Percentiles rank a stretch among this genome's conserved stretches.
These are phyloP conservation scores for Juglanconis oblonga DNA, from an alignment of 2,329 filamentous ascomycete genomes.

Conservation along the genomic window DNA sequence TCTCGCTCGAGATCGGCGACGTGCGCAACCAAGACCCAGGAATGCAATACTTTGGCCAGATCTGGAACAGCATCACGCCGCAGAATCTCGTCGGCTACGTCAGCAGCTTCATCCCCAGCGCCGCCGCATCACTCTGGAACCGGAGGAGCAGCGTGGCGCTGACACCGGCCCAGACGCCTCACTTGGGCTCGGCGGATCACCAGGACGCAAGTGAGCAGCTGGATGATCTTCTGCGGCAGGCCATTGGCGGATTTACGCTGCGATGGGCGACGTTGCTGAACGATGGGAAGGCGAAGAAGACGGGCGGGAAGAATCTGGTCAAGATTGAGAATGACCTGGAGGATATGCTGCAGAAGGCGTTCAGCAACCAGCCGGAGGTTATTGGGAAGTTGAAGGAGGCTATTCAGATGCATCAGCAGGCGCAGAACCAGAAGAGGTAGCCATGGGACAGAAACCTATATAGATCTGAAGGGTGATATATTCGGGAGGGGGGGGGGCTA, in stretches of 20 bases:
- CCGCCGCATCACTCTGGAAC: slow-evolving; percentile 48
- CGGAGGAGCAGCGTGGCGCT: slow-evolving; percentile 29
- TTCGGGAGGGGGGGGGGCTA: too few species aligned
- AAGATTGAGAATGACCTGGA: slow-evolving; percentile 57
- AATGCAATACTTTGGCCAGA: slow-evolving; percentile 62
- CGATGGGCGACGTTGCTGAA: slow-evolving; percentile 53
- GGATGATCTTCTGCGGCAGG: slow-evolving; percentile 60
- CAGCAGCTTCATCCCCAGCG: slow-evolving; percentile 53
- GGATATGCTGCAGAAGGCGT: slow-evolving; percentile 53
- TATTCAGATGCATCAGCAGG: slow-evolving; percentile 54
- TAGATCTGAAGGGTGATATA: too few species aligned
- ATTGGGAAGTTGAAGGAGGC: slow-evolving; percentile 59
- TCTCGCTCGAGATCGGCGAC: slow-evolving; percentile 88
- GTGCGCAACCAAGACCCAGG: slow-evolving; percentile 50
- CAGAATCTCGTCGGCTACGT: slow-evolving; percentile 60
- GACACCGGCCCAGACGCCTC: slow-evolving; percentile 26
- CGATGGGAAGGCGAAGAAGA: slow-evolving; percentile 45
- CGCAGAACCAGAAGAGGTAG: slow-evolving; percentile 40
- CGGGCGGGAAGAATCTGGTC: slow-evolving; percentile 47
- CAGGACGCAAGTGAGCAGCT: slow-evolving; percentile 64
- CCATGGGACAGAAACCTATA: not conserved
- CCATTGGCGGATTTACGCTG: slow-evolving; percentile 61
- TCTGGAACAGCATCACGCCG: slow-evolving; percentile 61
- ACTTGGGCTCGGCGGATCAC: slow-evolving; percentile 31
- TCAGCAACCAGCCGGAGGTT: slow-evolving; percentile 58